Conservation (phyloP, 2,329 filamentous ascomycete species). For the Tolypocladium amazonense region DNA sequence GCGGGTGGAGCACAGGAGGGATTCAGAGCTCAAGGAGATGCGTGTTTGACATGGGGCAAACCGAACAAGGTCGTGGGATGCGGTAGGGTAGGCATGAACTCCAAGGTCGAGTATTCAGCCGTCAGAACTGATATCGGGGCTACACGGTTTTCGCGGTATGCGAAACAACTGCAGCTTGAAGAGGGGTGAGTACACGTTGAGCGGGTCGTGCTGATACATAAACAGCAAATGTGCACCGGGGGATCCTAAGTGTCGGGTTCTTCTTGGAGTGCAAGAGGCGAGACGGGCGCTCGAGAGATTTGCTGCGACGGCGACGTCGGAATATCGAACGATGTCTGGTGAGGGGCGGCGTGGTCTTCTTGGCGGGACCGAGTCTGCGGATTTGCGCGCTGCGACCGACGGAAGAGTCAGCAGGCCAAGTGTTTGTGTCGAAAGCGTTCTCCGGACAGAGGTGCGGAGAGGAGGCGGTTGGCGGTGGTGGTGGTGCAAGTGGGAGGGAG, state of each 20-base stretch:
- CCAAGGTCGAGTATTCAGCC: slow-evolving; percentile 54
- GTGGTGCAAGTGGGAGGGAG: slow-evolving; percentile 6
- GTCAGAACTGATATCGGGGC: slow-evolving; percentile 80
- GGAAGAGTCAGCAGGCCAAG: slow-evolving; percentile 5
- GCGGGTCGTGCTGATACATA: slow-evolving; percentile 96
- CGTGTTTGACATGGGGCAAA: slow-evolving; percentile 46
- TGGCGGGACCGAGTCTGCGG: not conserved
- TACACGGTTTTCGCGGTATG: slow-evolving; percentile 90
- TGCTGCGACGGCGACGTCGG: not conserved
- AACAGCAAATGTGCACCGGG: slow-evolving; percentile 45
- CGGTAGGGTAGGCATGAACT: slow-evolving; percentile 49
- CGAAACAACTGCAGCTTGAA: slow-evolving; percentile 96
- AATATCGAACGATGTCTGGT: not conserved
- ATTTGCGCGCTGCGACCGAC: slow-evolving; percentile 9
- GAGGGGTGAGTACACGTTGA: slow-evolving; percentile 90
- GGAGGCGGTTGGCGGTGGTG: slow-evolving; percentile 5
- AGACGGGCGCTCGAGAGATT: not conserved
- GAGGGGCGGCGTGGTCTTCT: not conserved
- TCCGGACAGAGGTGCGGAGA: not conserved
- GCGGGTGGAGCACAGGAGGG: slow-evolving; percentile 30
- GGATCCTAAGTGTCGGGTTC: slow-evolving; percentile 18
- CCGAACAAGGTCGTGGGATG: slow-evolving; percentile 32
- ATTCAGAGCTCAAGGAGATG: slow-evolving; percentile 44
- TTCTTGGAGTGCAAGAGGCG: not conserved
- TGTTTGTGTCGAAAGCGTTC: not conserved